Conservation (phyloP, 2,329 filamentous ascomycete species). For the Fusarium sp. region DNA sequence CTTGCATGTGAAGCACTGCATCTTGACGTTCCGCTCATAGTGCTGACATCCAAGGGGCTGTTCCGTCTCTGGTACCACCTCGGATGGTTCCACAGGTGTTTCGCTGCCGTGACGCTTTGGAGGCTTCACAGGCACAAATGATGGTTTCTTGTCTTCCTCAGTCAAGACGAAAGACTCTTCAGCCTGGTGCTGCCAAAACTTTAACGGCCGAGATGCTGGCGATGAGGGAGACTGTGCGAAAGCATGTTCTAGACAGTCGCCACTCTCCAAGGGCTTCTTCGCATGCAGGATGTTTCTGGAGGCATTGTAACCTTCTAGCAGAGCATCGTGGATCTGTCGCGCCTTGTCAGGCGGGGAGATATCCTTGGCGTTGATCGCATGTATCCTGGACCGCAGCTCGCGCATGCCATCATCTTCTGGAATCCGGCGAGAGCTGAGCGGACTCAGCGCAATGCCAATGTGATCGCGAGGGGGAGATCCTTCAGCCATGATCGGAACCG, state of each 20-base stretch:
- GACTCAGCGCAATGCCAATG: slow-evolving; percentile 48
- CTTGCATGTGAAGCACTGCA: slow-evolving; percentile 90
- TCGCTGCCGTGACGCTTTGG: slow-evolving; percentile 61
- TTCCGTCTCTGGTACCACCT: slow-evolving; percentile 40
- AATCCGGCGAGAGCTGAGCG: slow-evolving; percentile 53
- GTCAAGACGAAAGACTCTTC: slow-evolving; percentile 64
- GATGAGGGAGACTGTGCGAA: slow-evolving; percentile 57
- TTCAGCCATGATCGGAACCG: slow-evolving; percentile 35
- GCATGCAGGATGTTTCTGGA: slow-evolving; percentile 42
- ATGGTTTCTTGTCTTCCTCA: slow-evolving; percentile 73
- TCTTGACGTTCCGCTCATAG: slow-evolving; percentile 94
- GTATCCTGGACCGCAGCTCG: slow-evolving; percentile 73
- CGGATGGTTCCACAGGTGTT: slow-evolving; percentile 34
- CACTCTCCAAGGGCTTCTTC: slow-evolving; percentile 26
- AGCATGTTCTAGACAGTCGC: slow-evolving; percentile 39
- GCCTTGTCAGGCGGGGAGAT: slow-evolving; percentile 75
- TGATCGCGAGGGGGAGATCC: slow-evolving; percentile 46
- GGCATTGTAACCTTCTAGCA: slow-evolving; percentile 75
- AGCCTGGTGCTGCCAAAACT: slow-evolving; percentile 67
- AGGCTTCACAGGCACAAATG: slow-evolving; percentile 69
- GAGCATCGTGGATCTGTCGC: slow-evolving; percentile 74
- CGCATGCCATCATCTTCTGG: slow-evolving; percentile 87
- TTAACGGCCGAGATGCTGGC: slow-evolving; percentile 61
- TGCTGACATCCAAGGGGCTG: slow-evolving; percentile 83
- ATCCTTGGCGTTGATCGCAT: slow-evolving; percentile 73